phyloP scores from a whole-genome alignment of 257 asterid species.

The Solanum chiquidenum region DNA sequence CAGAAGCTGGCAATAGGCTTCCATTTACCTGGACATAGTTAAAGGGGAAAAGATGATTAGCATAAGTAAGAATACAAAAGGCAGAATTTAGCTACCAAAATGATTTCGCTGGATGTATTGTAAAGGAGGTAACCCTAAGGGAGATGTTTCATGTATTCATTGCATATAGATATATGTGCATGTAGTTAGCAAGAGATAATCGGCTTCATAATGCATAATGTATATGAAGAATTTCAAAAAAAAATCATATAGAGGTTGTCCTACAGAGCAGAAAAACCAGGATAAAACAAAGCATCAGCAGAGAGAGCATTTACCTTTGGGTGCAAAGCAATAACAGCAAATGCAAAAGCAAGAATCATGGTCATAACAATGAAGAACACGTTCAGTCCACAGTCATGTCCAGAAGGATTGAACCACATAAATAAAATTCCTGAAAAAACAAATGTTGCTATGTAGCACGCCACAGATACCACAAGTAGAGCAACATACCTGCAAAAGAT shows the following conservation, averaged over 20 bases:
- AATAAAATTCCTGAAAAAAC: conserved; percentile 63
- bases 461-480: conserved; percentile 61
- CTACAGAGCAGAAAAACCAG: background rate
- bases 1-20: conserved; percentile 94
- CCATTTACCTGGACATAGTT: conserved; percentile 64
- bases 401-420: conserved; percentile 98
- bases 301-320: conserved; percentile 48
- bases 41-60: background rate
- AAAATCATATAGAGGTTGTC: background rate
- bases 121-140: background rate
- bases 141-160: background rate
- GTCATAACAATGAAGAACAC: conserved; percentile 90
- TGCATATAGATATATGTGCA: background rate
- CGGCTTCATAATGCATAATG: background rate
- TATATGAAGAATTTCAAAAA: background rate
- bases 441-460: conserved; percentile 71
- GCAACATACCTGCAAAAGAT: conserved; percentile 66
- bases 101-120: background rate
- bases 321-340: conserved; percentile 73
- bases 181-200: background rate
- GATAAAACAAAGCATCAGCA: background rate
- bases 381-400: conserved; percentile 83
- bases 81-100: background rate
- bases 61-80: background rate
- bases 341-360: conserved; percentile 63